phyloP scores from a whole-genome alignment of 139 green algal genomes.

The Eudorina sp. region DNA sequence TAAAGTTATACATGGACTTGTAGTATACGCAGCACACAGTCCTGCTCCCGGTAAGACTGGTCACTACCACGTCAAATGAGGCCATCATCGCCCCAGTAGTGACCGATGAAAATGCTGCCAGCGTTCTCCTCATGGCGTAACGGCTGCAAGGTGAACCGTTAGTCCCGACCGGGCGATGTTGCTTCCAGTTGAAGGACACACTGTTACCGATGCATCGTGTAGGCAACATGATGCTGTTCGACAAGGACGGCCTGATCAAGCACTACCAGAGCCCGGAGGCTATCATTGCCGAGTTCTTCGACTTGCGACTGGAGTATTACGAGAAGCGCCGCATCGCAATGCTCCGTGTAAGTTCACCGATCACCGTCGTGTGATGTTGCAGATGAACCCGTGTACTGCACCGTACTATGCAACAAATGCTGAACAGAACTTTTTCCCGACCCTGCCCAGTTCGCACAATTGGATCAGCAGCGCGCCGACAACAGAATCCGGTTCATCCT shows the following conservation, averaged over 20 bases:
- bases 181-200: too few species aligned
- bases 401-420: background rate
- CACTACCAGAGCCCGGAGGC: slow-evolving; percentile 91
- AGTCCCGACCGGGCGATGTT: too few species aligned
- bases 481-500: slow-evolving; percentile 97
- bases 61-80: too few species aligned
- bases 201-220: background rate
- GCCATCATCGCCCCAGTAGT: too few species aligned
- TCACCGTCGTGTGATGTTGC: too few species aligned
- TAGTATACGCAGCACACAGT: too few species aligned
- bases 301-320: slow-evolving; percentile 92
- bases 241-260: slow-evolving; percentile 89
- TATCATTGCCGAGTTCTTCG: slow-evolving; percentile 94
- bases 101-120: too few species aligned
- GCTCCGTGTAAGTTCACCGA: slow-evolving; percentile 74
- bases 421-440: background rate
- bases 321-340: slow-evolving; percentile 77
- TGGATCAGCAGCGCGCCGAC: slow-evolving; percentile 82
- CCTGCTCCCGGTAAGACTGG: too few species aligned
- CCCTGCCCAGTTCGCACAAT: slow-evolving; percentile 64
- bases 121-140: too few species aligned
- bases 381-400: too few species aligned
- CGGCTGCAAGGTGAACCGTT: too few species aligned
- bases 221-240: slow-evolving; percentile 99
- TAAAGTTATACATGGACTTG: too few species aligned